phyloP scores from a whole-genome alignment of 768 basidiomycete species.

The Lactarius deliciosus region DNA sequence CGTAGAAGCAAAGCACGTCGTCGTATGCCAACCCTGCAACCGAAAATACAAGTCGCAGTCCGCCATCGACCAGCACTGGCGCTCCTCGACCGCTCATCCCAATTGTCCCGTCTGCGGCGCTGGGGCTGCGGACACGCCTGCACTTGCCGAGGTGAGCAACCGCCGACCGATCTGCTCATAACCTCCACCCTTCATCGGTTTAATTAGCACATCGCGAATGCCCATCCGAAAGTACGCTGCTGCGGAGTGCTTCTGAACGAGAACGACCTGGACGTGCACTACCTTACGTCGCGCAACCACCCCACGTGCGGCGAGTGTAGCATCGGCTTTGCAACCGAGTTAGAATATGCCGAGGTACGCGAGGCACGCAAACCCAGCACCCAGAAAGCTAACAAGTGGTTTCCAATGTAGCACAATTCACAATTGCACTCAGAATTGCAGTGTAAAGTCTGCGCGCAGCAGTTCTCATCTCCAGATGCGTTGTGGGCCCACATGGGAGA shows the following conservation, averaged over 20 bases:
- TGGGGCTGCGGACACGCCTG: conserved; percentile 10
- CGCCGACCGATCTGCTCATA: conserved; percentile 2
- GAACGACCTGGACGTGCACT: conserved; percentile 26
- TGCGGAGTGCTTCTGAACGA: conserved; percentile 21
- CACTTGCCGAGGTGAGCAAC: conserved; percentile 22
- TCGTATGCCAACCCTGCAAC: conserved; percentile 21
- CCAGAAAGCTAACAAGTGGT: not conserved
- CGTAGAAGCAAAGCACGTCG: conserved; percentile 27
- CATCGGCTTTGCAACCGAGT: conserved; percentile 20
- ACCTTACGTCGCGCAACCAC: conserved; percentile 26
- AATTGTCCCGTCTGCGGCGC: conserved; percentile 22
- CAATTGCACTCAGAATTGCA: conserved; percentile 19
- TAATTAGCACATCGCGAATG: conserved; percentile 21
- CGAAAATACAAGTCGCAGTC: conserved; percentile 23
- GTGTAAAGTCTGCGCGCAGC: conserved; percentile 19
- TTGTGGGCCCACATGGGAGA: conserved; percentile 13
- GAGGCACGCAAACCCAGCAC: not conserved
- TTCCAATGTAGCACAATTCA: conserved; percentile 20
- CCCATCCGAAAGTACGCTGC: conserved; percentile 27
- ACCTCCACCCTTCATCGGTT: too few species aligned
- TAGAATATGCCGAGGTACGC: conserved; percentile 22
- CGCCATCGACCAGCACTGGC: conserved; percentile 28
- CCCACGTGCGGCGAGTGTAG: conserved; percentile 17
- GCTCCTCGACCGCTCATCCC: conserved; percentile 22
- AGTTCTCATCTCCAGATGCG: conserved; percentile 21